phyloP scores from a whole-genome alignment of 225 moss, liverwort and hornwort genomes.

The Antitrichia curtipendula region DNA sequence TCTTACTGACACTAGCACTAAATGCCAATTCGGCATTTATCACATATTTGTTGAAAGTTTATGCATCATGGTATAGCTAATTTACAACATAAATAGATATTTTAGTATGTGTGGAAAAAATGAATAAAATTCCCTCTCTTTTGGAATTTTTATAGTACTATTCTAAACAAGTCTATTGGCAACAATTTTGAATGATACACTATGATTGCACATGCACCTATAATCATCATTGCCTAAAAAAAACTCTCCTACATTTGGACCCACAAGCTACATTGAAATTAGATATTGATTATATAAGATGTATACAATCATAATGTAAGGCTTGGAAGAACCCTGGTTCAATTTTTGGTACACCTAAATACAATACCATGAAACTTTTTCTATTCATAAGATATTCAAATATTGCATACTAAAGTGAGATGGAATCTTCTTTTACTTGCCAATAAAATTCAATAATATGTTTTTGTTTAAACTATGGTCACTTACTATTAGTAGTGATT shows the following conservation, averaged over 20 bases:
- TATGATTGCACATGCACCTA: background rate
- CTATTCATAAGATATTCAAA: background rate
- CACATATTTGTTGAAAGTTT: background rate
- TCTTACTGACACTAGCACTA: background rate
- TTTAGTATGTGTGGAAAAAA: no score
- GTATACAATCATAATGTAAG: background rate
- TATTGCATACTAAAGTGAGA: no score
- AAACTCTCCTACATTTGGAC: no score
- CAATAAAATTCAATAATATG: background rate
- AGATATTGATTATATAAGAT: background rate
- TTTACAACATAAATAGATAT: background rate
- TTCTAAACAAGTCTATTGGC: background rate
- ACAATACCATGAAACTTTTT: background rate
- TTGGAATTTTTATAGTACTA: no score
- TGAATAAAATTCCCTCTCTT: background rate
- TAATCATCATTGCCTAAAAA: background rate
- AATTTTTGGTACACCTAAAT: background rate
- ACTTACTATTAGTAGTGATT: background rate
- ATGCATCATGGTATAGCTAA: background rate
- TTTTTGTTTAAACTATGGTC: no score
- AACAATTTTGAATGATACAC: background rate
- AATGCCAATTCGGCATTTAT: background rate
- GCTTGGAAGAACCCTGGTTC: accelerated
- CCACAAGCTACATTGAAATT: background rate
- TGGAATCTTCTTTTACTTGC: background rate